Base-by-base conservation (phyloP, 306 rosid genomes). In the Fragaria nilgerrensis region DNA sequence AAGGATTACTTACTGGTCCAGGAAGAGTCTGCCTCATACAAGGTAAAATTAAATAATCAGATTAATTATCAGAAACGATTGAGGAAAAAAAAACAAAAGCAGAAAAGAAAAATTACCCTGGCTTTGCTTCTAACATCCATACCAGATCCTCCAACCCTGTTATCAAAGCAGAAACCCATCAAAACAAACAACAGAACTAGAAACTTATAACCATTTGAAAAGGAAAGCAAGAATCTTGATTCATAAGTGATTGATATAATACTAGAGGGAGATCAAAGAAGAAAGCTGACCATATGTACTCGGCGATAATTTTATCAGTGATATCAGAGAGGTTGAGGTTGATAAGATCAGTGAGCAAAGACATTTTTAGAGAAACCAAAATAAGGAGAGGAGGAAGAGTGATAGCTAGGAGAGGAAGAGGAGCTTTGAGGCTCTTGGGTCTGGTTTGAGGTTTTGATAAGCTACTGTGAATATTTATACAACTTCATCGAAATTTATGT, bases 101-200 rank as follows among this genome's bases (percentile, higher is more conserved):
- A 55, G 9, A 55, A 3, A 44, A 34, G 23, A n/a, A 63, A 7
- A 0, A 52, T 56, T 86, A 90, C 95, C 87, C 85, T 88, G 82
- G 86, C 91, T 82, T 88, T 90, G 81, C 96, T 88, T 85, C 91
- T 86, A 23, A 90, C 11, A 78, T 90, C 90, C 84, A 87, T 77
- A 4, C 96, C 96, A 72, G 96, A 88, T 79, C 96, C 93, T 65
- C 91, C 96, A 68, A 90, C 73, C 96, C 95, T 90, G 88, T 83
- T 8, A 65, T 67, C 7, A 55, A 7, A 52, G 8, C 47, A 22
- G 44, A 48, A 72, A 70, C 11, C 37, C 43, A 64, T 9, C 32
- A 64, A 41, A 17, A 36, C 14, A 7, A 62, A 37, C 43, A 65
- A 65, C 25, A 15, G 17, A 23, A 22, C 5, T 1, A 56, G 32